A percentile compares a stretch with the other conserved stretches of the same genome.
phyloP scores from a whole-genome alignment of 2,329 filamentous ascomycete species.

The Tolypocladium guangdongense region DNA sequence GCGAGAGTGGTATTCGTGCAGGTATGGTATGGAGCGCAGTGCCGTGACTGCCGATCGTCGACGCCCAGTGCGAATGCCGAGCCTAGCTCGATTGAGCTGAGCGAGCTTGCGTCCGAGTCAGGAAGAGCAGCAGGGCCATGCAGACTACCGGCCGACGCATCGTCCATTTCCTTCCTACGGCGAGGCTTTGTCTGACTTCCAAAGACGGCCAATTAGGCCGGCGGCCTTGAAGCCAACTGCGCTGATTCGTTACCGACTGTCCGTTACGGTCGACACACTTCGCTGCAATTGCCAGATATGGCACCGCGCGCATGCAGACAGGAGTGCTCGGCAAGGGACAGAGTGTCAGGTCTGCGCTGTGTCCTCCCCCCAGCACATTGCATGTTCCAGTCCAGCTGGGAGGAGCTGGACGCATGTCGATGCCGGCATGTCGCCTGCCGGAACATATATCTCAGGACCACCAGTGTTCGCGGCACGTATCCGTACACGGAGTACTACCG shows the following conservation, averaged over 20 bases:
- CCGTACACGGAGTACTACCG: background rate
- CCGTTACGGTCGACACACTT: background rate
- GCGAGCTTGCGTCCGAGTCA: background rate
- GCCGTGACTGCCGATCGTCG: background rate
- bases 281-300: background rate
- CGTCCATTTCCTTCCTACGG: background rate
- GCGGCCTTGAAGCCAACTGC: background rate
- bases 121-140: background rate
- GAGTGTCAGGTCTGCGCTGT: background rate
- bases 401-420: background rate
- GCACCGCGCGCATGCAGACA: background rate
- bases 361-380: background rate
- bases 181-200: too few species aligned
- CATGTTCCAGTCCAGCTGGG: background rate
- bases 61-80: background rate
- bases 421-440: background rate
- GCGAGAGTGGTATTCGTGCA: background rate
- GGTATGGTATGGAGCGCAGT: background rate
- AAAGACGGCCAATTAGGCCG: background rate
- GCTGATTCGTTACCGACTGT: constrained; percentile 1
- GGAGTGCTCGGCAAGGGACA: background rate
- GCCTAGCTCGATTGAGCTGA: background rate
- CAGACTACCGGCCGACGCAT: too few species aligned
- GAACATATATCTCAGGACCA: background rate
- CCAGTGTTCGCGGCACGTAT: background rate